A percentile compares a stretch with the other conserved stretches of the same genome.
Evolutionary conservation across 2,329 filamentous ascomycete genomes (phyloP).

Genomic region (Penicillium aurantiogriseum): DNA sequence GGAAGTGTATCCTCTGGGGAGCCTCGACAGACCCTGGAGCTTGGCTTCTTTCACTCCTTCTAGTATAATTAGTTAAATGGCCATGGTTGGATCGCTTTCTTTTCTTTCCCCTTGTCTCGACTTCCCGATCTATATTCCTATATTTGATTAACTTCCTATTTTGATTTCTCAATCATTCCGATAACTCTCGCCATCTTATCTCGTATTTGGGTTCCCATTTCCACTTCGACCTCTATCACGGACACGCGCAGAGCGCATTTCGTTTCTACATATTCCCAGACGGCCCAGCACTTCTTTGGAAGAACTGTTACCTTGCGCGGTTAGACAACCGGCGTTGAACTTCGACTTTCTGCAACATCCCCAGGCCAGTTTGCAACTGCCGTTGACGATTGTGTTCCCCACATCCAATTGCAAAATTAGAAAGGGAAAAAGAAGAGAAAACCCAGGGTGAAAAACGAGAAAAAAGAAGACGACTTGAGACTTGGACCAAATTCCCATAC

Average conservation of each 20-base stretch:
- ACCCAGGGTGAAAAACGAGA: neutral
- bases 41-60: constrained; percentile 23
- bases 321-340: constrained; percentile 10
- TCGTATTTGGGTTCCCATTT: neutral
- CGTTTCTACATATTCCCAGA: neutral
- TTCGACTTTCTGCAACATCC: constrained; percentile 19
- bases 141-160: neutral
- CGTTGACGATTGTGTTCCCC: constrained; percentile 26
- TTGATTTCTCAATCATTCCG: neutral
- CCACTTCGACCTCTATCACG: neutral
- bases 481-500: neutral
- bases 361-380: constrained; percentile 30
- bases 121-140: constrained; percentile 3
- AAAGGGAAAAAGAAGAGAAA: neutral
- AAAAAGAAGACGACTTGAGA: constrained; percentile 7
- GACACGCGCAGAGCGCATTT: constrained; percentile 3
- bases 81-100: constrained; percentile 8
- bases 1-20: constrained; percentile 17
- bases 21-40: constrained; percentile 26
- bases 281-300: constrained; percentile 19
- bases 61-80: constrained; percentile 20
- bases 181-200: neutral
- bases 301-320: constrained; percentile 18
- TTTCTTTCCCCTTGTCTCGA: neutral
- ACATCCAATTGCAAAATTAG: constrained; percentile 16